phyloP scores from a whole-genome alignment of 2,329 filamentous ascomycete species.

The Cladophialophora bantiana region DNA sequence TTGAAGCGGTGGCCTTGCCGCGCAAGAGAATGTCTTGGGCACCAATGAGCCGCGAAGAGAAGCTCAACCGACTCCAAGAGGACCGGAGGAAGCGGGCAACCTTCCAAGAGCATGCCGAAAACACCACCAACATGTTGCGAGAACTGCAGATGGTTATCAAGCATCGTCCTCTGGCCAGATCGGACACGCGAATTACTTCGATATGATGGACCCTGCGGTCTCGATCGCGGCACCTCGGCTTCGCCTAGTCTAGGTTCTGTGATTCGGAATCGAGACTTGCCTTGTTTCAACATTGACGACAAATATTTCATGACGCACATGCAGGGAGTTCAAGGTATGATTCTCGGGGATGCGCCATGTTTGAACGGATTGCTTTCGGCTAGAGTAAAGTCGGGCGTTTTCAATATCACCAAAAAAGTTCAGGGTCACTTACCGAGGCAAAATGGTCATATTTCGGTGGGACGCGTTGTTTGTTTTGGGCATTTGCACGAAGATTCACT shows the following conservation, averaged over 20 bases:
- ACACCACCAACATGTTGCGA: conserved; percentile 86
- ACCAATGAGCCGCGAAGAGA: conserved; percentile 78
- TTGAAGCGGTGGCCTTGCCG: conserved; percentile 85
- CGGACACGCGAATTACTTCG: conserved; percentile 53
- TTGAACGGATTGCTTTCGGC: not conserved
- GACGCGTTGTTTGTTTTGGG: conserved; percentile 15
- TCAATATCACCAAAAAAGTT: conserved; percentile 3
- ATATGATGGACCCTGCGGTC: conserved; percentile 43
- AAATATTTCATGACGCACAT: conserved; percentile 25
- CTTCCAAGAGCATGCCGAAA: conserved; percentile 76
- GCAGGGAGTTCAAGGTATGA: conserved; percentile 19
- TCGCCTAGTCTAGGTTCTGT: not conserved
- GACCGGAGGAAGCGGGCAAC: conserved; percentile 78
- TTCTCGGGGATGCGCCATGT: not conserved
- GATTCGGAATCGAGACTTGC: conserved; percentile 15
- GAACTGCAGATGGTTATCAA: conserved; percentile 91
- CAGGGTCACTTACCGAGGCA: conserved; percentile 6
- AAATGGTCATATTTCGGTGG: conserved; percentile 10
- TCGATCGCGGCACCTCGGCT: conserved; percentile 7
- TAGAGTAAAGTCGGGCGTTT: not conserved
- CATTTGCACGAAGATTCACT: conserved; percentile 5
- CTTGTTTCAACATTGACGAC: conserved; percentile 18
- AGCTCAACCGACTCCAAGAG: conserved; percentile 85
- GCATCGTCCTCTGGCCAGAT: conserved; percentile 54
- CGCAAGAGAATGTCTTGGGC: conserved; percentile 65